Evolutionary conservation across 345 rosid genomes (phyloP).

Genomic region (Limnanthes douglasii): DNA sequence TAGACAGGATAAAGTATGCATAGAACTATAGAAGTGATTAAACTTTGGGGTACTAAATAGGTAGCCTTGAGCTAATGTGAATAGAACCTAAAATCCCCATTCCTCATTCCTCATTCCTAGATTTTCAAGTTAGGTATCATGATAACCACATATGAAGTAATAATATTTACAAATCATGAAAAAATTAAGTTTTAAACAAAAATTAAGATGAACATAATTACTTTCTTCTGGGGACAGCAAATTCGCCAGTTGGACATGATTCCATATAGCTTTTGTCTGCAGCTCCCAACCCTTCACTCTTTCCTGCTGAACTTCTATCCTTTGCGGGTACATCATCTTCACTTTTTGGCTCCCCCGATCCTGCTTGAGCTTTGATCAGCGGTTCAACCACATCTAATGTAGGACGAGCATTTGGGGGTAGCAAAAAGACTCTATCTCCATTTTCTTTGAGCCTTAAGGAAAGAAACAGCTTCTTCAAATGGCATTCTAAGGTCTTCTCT

Average conservation of each 20-base stretch:
- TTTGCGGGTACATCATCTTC: slow-evolving; percentile 14
- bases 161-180: background rate
- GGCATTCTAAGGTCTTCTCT: slow-evolving; percentile 40
- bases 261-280: slow-evolving; percentile 15
- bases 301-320: slow-evolving; percentile 9
- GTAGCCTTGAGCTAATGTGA: too few species aligned
- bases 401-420: slow-evolving; percentile 30
- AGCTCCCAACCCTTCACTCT: slow-evolving; percentile 10
- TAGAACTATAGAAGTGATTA: too few species aligned
- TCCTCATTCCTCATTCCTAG: too few species aligned
- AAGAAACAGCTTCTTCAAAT: slow-evolving; percentile 54
- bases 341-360: slow-evolving; percentile 16
- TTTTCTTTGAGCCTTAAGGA: slow-evolving; percentile 52
- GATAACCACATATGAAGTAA: background rate
- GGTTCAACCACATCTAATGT: slow-evolving; percentile 46
- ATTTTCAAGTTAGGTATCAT: background rate
- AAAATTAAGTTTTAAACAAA: background rate
- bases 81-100: too few species aligned
- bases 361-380: slow-evolving; percentile 25
- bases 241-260: slow-evolving; percentile 20
- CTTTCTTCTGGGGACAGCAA: slow-evolving; percentile 54
- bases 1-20: too few species aligned
- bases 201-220: slow-evolving; percentile 8
- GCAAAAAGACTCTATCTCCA: slow-evolving; percentile 55
- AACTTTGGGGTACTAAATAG: too few species aligned